Percentiles rank a stretch among this genome's conserved stretches.
Evolutionary conservation across 441 rosid species (phyloP).

Genomic region (Adansonia gregorii): DNA sequence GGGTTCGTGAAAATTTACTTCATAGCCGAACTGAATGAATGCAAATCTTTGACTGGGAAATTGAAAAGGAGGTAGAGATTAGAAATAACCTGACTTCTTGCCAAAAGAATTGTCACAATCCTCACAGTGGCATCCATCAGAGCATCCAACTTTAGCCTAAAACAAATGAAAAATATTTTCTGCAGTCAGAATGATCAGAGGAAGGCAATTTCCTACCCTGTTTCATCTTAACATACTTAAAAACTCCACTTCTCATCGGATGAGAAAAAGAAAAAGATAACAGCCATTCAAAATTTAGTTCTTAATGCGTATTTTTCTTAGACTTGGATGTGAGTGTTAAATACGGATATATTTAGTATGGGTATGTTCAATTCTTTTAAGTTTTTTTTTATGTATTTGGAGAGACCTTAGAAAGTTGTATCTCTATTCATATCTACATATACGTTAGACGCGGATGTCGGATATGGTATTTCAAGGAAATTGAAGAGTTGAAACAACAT

Average conservation of each 20-base stretch:
- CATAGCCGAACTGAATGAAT: not conserved
- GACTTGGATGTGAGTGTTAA: too few species aligned
- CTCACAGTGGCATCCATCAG: slow-evolving; percentile 52
- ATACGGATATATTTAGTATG: too few species aligned
- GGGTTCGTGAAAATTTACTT: not conserved
- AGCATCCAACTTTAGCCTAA: slow-evolving; percentile 62
- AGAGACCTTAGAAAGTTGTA: too few species aligned
- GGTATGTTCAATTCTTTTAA: too few species aligned
- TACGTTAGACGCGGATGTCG: too few species aligned
- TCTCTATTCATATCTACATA: too few species aligned
- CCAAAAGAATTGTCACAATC: slow-evolving; percentile 49
- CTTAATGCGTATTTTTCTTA: too few species aligned
- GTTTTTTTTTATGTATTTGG: too few species aligned
- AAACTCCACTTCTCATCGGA: not conserved
- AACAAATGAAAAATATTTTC: not conserved
- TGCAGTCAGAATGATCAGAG: slow-evolving; percentile 16
- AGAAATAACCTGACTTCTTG: slow-evolving; percentile 44
- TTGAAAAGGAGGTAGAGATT: not conserved
- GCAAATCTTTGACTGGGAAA: not conserved
- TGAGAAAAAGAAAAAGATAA: not conserved
- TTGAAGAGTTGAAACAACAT: too few species aligned
- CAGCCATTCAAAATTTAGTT: not conserved
- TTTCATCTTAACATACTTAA: not conserved
- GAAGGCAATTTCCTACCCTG: not conserved
- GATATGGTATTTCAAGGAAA: too few species aligned